Evolutionary conservation across 1,284 basidiomycete genomes (phyloP).

Genomic region (Malassezia psittaci): DNA sequence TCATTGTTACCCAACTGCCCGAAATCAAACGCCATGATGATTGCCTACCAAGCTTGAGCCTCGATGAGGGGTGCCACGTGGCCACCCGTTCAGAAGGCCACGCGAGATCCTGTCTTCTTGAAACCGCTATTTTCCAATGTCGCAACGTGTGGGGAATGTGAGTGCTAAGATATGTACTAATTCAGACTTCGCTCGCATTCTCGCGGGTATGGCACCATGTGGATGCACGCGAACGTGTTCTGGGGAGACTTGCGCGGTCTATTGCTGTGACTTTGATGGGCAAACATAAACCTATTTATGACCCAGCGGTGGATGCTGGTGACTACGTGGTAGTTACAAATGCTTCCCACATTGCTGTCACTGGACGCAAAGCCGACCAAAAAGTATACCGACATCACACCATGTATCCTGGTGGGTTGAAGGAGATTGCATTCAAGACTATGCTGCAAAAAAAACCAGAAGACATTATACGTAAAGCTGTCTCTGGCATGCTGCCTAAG

Average conservation of each 20-base stretch:
- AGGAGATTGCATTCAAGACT: slow-evolving; percentile 49
- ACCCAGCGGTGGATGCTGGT: slow-evolving; percentile 57
- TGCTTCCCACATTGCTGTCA: slow-evolving; percentile 70
- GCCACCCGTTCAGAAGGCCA: background rate
- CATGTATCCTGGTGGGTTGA: slow-evolving; percentile 86
- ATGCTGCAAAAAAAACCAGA: slow-evolving; percentile 64
- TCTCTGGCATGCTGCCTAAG: slow-evolving; percentile 47
- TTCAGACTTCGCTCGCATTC: slow-evolving; percentile 80
- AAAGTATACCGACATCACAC: slow-evolving; percentile 80
- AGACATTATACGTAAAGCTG: slow-evolving; percentile 52
- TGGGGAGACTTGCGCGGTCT: slow-evolving; percentile 83
- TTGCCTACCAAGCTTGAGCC: background rate
- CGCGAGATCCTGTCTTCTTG: background rate
- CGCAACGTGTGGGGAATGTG: slow-evolving; percentile 18
- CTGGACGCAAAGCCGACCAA: slow-evolving; percentile 79
- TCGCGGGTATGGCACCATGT: slow-evolving; percentile 91
- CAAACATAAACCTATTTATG: slow-evolving; percentile 96
- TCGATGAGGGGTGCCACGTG: background rate
- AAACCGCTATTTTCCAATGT: slow-evolving; percentile 1
- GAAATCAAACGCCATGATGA: slow-evolving; percentile 24
- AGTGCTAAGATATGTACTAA: background rate
- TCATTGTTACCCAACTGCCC: slow-evolving; percentile 7
- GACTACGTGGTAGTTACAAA: slow-evolving; percentile 97
- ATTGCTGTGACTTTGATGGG: slow-evolving; percentile 95
- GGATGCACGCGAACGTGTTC: slow-evolving; percentile 73